Evolutionary conservation across 139 green algal genomes (phyloP).

Genomic region (Parachlorella kessleri): DNA sequence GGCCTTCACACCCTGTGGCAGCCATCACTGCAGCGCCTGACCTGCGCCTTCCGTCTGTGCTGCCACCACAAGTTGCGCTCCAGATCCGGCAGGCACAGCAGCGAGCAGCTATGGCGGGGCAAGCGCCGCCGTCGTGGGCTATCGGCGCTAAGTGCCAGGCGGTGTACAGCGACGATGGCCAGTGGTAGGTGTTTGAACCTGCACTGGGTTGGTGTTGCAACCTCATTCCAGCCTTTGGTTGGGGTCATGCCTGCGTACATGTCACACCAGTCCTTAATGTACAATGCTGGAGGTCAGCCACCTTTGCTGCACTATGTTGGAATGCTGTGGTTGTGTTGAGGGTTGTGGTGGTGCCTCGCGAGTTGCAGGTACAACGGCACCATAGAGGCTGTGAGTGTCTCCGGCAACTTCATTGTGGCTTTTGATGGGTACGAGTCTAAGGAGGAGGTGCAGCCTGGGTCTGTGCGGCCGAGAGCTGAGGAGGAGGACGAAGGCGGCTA

Average conservation of each 20-base stretch:
- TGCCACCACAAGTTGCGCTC: constrained; percentile 72
- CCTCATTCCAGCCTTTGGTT: no score
- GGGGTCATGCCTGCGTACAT: no score
- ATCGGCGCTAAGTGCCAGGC: constrained; percentile 72
- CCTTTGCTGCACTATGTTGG: no score
- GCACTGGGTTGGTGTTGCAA: no score
- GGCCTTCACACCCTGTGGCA: not conserved
- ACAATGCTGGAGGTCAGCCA: no score
- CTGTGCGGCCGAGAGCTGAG: constrained; percentile 52
- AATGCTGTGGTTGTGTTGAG: no score
- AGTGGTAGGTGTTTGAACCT: constrained; percentile 27
- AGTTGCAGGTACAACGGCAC: constrained; percentile 36
- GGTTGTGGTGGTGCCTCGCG: no score
- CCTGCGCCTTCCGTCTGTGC: constrained; percentile 45
- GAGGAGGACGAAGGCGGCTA: constrained; percentile 37
- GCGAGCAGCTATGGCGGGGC: constrained; percentile 64
- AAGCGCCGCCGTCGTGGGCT: constrained; percentile 74
- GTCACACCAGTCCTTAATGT: no score
- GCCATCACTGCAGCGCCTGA: constrained; percentile 35
- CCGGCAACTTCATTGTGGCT: constrained; percentile 72
- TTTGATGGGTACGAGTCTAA: constrained; percentile 75
- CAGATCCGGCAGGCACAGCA: constrained; percentile 79
- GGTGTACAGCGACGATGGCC: constrained; percentile 54
- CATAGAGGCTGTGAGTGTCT: constrained; percentile 45
- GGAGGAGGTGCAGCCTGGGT: constrained; percentile 65